Percentiles rank a stretch among this genome's conserved stretches.
phyloP scores from a whole-genome alignment of 2,329 filamentous ascomycete species.

The Fulvia fulva region DNA sequence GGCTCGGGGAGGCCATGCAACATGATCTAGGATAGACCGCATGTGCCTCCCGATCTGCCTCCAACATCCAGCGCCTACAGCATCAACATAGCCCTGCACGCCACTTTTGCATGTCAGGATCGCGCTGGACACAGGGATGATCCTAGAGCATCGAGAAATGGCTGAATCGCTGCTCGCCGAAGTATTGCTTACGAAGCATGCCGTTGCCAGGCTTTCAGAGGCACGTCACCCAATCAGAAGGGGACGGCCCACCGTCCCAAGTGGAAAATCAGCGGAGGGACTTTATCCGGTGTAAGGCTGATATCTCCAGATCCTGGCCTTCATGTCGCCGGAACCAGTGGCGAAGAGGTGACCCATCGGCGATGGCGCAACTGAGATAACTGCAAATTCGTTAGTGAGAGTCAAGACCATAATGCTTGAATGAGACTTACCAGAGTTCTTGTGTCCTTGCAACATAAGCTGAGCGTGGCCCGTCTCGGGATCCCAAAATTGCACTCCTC shows the following conservation, averaged over 20 bases:
- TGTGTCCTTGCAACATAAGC: slow-evolving; percentile 97
- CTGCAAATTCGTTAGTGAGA: slow-evolving; percentile 41
- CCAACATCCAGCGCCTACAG: neutral
- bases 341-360: slow-evolving; percentile 85
- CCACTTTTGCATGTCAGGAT: neutral
- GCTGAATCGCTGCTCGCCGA: neutral
- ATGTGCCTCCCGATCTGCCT: neutral
- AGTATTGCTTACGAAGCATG: neutral
- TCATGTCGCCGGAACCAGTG: slow-evolving; percentile 95
- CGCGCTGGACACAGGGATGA: neutral
- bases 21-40: neutral
- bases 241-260: neutral
- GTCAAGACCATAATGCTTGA: neutral
- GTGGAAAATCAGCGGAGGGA: too few species aligned
- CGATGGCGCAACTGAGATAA: slow-evolving; percentile 94
- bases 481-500: slow-evolving; percentile 98
- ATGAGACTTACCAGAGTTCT: slow-evolving; percentile 71
- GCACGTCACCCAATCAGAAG: neutral
- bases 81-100: neutral
- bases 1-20: neutral
- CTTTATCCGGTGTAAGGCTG: slow-evolving; percentile 20
- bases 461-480: slow-evolving; percentile 88
- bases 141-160: neutral
- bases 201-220: neutral
- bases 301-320: slow-evolving; percentile 94